A percentile compares a stretch with the other conserved stretches of the same genome.
Evolutionary conservation across 2,329 filamentous ascomycete species (phyloP).

Genomic region (Sphaceloma murrayae): DNA sequence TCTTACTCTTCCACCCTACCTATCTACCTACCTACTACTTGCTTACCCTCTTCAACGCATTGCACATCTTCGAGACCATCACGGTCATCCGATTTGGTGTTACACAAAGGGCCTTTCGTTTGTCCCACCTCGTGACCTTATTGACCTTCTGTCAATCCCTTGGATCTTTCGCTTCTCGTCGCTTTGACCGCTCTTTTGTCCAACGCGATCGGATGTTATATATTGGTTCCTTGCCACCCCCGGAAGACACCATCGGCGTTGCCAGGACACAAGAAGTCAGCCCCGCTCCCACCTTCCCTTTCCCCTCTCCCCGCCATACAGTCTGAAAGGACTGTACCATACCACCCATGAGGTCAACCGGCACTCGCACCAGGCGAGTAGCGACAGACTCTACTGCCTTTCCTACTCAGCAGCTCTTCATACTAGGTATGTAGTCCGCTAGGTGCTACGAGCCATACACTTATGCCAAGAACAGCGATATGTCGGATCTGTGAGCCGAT

Average conservation of each 20-base stretch:
- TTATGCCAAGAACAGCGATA: conserved; percentile 52
- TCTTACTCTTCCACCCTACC: background rate
- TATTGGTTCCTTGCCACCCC: conserved; percentile 1
- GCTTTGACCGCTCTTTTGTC: conserved; percentile 8
- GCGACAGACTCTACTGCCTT: conserved; percentile 34
- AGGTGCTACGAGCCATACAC: background rate
- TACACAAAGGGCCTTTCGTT: conserved; percentile 3
- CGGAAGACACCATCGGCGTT: conserved; percentile 4
- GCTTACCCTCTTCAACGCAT: background rate
- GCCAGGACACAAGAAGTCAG: conserved; percentile 1
- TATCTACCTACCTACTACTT: background rate
- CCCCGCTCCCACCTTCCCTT: background rate
- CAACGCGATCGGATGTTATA: conserved; percentile 14
- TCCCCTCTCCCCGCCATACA: background rate
- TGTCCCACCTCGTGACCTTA: conserved; percentile 2
- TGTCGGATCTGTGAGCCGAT: conserved; percentile 97
- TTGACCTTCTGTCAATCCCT: background rate
- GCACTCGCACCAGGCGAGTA: conserved; percentile 8
- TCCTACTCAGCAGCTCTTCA: conserved; percentile 48
- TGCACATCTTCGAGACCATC: conserved; percentile 1
- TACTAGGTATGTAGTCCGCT: conserved; percentile 39
- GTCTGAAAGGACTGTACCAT: background rate
- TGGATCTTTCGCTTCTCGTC: background rate
- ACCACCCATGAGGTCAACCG: conserved; percentile 6
- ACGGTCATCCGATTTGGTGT: conserved; percentile 1